These are phyloP conservation scores for Suhomyces choctaworum DNA, from an alignment of 1,139 yeast genomes.

Conservation along the genomic window DNA sequence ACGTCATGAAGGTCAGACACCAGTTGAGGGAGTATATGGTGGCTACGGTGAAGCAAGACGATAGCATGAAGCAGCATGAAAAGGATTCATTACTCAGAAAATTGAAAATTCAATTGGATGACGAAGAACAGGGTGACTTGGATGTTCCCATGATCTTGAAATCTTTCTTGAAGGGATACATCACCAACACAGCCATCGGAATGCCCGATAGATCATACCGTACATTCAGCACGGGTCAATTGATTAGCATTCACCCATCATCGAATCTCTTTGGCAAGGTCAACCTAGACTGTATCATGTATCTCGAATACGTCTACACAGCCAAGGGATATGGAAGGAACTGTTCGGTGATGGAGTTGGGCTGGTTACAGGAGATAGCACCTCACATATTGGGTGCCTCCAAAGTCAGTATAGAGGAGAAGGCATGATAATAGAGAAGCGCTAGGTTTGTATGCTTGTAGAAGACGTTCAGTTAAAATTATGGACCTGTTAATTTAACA, in stretches of 20 bases:
- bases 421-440: slow-evolving; percentile 2
- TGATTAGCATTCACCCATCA: slow-evolving; percentile 89
- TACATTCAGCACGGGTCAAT: slow-evolving; percentile 77
- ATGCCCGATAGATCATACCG: slow-evolving; percentile 93
- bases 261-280: slow-evolving; percentile 78
- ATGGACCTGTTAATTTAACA: too few species aligned
- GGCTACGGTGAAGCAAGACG: slow-evolving; percentile 44
- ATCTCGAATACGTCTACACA: slow-evolving; percentile 90
- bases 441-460: not conserved
- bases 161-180: slow-evolving; percentile 77
- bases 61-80: slow-evolving; percentile 28
- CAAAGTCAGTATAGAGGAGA: slow-evolving; percentile 31
- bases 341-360: slow-evolving; percentile 78
- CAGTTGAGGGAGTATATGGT: slow-evolving; percentile 77
- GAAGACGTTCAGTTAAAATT: not conserved
- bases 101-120: slow-evolving; percentile 30
- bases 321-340: slow-evolving; percentile 90
- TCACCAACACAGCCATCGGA: slow-evolving; percentile 87
- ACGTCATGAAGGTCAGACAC: slow-evolving; percentile 70
- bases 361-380: slow-evolving; percentile 85
- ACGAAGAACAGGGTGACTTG: slow-evolving; percentile 24
- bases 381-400: slow-evolving; percentile 61
- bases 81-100: slow-evolving; percentile 29
- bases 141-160: slow-evolving; percentile 66
- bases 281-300: slow-evolving; percentile 87